A percentile compares a stretch with the other conserved stretches of the same genome.
phyloP scores from a whole-genome alignment of 345 rosid species.

The Linum tenue region DNA sequence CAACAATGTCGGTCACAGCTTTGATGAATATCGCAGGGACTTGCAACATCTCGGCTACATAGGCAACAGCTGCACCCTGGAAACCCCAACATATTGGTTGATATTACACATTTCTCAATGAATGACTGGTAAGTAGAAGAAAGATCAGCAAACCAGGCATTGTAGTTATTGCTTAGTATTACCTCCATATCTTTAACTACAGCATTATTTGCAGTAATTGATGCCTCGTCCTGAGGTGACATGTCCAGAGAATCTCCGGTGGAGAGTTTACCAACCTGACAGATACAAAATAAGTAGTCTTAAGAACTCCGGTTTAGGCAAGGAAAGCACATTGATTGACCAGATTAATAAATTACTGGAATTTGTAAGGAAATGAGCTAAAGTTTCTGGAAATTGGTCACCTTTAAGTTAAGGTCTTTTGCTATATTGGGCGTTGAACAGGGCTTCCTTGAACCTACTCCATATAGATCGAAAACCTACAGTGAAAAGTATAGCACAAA shows the following conservation, averaged over 20 bases:
- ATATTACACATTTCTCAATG: too few relatives aligned
- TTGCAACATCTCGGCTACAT: slow-evolving; percentile 73
- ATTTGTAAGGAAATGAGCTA: not conserved
- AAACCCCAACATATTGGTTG: not conserved
- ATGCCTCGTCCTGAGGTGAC: slow-evolving; percentile 59
- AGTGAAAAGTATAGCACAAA: not conserved
- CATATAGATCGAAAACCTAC: slow-evolving; percentile 79
- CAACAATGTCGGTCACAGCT: slow-evolving; percentile 76
- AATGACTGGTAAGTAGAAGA: too few relatives aligned
- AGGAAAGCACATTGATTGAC: not conserved
- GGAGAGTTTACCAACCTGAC: slow-evolving; percentile 68
- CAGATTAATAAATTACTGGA: not conserved
- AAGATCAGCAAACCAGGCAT: slow-evolving; percentile 72
- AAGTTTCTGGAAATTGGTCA: slow-evolving; percentile 10
- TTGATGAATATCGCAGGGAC: slow-evolving; percentile 75
- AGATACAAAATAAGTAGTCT: slow-evolving; percentile 1
- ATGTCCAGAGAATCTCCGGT: slow-evolving; percentile 96
- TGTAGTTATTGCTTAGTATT: slow-evolving; percentile 71
- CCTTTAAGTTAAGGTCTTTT: slow-evolving; percentile 71
- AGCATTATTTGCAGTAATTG: slow-evolving; percentile 71
- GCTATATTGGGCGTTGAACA: slow-evolving; percentile 57
- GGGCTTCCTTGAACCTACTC: slow-evolving; percentile 60
- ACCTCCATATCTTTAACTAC: slow-evolving; percentile 97
- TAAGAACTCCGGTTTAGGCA: not conserved
- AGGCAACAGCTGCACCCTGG: slow-evolving; percentile 94